Conservation (phyloP, 163 green algal species). For the Trebouxia gelatinosa region DNA sequence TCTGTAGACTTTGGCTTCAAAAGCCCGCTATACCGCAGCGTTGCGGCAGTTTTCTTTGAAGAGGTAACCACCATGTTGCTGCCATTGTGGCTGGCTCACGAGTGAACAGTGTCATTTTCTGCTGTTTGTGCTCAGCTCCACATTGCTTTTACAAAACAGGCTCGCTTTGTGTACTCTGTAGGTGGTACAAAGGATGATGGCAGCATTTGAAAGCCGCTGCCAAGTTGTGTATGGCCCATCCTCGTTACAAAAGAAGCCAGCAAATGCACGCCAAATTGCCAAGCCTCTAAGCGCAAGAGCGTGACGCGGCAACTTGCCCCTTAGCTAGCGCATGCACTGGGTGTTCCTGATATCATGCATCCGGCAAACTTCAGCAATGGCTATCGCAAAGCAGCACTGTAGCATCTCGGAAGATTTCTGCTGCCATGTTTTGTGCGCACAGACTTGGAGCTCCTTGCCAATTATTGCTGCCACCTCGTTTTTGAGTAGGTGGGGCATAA, state of each 20-base stretch:
- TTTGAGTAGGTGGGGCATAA: background rate
- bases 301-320: background rate
- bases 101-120: background rate
- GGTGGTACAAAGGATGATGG: constrained; percentile 86
- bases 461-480: background rate
- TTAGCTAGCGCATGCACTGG: background rate
- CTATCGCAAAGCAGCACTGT: background rate
- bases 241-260: constrained; percentile 20
- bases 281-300: constrained; percentile 25
- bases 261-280: constrained; percentile 15
- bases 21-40: constrained; percentile 76
- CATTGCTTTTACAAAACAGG: background rate
- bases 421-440: background rate
- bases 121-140: background rate
- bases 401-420: background rate
- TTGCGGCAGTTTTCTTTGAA: constrained; percentile 81
- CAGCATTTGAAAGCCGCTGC: constrained; percentile 87
- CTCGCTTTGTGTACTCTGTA: constrained; percentile 35
- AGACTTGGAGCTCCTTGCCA: background rate
- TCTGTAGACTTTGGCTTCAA: constrained; percentile 91
- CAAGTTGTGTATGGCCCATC: constrained; percentile 67
- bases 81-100: background rate
- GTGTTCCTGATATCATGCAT: too few relatives aligned
- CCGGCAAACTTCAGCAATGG: background rate
- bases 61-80: constrained; percentile 38